Evolutionary conservation across 176 grass and related monocot genomes (phyloP).

Genomic region (Triticum turgidum): DNA sequence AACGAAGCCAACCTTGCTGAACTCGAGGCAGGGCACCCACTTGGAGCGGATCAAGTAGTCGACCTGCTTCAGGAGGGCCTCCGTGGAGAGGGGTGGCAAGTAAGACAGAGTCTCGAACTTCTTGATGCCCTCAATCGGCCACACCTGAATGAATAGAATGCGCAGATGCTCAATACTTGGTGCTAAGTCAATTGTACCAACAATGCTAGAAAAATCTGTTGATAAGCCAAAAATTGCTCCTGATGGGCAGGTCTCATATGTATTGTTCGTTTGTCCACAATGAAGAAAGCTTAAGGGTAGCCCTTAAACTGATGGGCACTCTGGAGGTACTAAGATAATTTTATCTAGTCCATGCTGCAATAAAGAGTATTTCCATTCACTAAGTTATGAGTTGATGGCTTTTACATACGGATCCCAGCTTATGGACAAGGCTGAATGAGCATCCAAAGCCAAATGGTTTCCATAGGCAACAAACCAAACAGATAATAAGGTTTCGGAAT

Average conservation of each 20-base stretch:
- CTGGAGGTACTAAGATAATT: too few relatives aligned
- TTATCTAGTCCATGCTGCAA: too few relatives aligned
- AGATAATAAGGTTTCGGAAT: not conserved
- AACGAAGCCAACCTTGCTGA: not conserved
- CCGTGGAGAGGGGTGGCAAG: not conserved
- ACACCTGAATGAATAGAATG: not conserved
- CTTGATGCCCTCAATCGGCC: conserved; percentile 1
- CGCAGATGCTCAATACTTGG: not conserved
- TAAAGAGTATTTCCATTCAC: too few relatives aligned
- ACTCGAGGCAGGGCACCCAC: not conserved
- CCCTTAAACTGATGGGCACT: too few relatives aligned
- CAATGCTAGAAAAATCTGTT: too few relatives aligned
- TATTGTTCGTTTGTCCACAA: too few relatives aligned
- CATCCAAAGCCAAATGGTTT: not conserved
- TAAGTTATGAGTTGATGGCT: too few relatives aligned
- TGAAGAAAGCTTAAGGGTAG: too few relatives aligned
- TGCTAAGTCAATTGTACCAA: not conserved
- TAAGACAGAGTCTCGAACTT: not conserved
- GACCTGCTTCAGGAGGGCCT: not conserved
- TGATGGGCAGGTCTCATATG: too few relatives aligned
- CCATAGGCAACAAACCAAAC: not conserved
- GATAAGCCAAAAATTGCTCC: too few relatives aligned
- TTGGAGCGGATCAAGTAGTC: not conserved
- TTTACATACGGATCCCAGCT: too few relatives aligned
- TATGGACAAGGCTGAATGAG: too few relatives aligned